phyloP scores from a whole-genome alignment of 257 asterid species.

The Jasminum sambac region DNA sequence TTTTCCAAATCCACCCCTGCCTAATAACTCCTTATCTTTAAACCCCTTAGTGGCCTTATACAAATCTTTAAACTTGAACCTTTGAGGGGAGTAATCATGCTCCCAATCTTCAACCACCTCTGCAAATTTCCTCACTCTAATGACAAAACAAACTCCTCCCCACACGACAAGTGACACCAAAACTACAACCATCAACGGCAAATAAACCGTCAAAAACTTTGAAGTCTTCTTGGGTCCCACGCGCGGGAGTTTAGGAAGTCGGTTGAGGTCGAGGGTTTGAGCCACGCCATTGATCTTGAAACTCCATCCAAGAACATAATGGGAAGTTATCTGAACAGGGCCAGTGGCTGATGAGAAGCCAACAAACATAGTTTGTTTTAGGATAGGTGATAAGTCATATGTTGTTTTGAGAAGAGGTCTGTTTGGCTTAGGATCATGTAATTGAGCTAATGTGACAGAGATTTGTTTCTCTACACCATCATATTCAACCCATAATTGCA shows the following conservation, averaged over 20 bases:
- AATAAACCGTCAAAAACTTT: slow-evolving; percentile 31
- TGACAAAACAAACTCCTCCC: slow-evolving; percentile 23
- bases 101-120: slow-evolving; percentile 74
- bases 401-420: slow-evolving; percentile 34
- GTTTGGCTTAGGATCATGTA: slow-evolving; percentile 36
- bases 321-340: slow-evolving; percentile 36
- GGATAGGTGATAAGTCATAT: slow-evolving; percentile 40
- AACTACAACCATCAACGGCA: slow-evolving; percentile 33
- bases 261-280: slow-evolving; percentile 39
- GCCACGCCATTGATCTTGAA: slow-evolving; percentile 40
- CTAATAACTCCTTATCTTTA: slow-evolving; percentile 46
- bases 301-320: slow-evolving; percentile 70
- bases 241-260: slow-evolving; percentile 56
- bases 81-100: slow-evolving; percentile 49
- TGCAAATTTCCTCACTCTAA: slow-evolving; percentile 42
- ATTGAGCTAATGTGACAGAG: slow-evolving; percentile 50
- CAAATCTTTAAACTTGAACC: slow-evolving; percentile 60
- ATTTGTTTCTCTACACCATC: slow-evolving; percentile 26
- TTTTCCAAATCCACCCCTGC: slow-evolving; percentile 65
- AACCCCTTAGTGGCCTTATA: slow-evolving; percentile 60
- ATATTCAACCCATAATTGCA: slow-evolving; percentile 66
- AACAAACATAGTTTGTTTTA: slow-evolving; percentile 48
- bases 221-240: slow-evolving; percentile 37
- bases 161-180: neutral
- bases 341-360: slow-evolving; percentile 61